Conservation (phyloP, 2,329 filamentous ascomycete species). For the Hypoxylon sp. region DNA sequence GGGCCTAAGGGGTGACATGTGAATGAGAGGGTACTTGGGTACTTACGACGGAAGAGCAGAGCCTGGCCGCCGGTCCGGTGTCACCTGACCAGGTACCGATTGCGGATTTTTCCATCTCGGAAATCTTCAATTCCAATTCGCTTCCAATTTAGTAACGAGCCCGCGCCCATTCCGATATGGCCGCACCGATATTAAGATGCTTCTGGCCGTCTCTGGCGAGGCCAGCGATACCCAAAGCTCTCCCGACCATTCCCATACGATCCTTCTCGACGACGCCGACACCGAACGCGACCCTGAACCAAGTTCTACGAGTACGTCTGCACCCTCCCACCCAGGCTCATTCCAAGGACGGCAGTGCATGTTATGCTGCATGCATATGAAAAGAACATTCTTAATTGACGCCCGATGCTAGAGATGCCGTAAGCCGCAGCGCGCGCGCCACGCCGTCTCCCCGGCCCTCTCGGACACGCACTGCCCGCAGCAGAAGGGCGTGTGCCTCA, state of each 20-base stretch:
- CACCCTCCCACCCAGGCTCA: neutral
- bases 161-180: constrained; percentile 36
- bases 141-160: constrained; percentile 2
- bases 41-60: constrained; percentile 1
- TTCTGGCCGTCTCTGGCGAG: constrained; percentile 43
- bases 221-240: constrained; percentile 43
- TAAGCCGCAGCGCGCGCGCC: constrained; percentile 79
- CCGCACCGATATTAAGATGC: constrained; percentile 42
- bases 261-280: constrained; percentile 66
- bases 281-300: constrained; percentile 72
- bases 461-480: constrained; percentile 72
- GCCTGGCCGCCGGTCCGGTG: constrained; percentile 23
- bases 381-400: neutral
- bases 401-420: constrained; percentile 70
- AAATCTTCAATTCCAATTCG: constrained; percentile 15
- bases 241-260: constrained; percentile 45
- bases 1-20: constrained; percentile 10
- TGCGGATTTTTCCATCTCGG: constrained; percentile 24
- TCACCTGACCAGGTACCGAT: no score
- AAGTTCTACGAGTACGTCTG: constrained; percentile 66
- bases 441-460: constrained; percentile 87
- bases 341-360: neutral
- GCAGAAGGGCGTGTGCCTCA: constrained; percentile 95
- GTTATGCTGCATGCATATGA: neutral
- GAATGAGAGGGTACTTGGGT: constrained; percentile 5